Percentiles rank a stretch among this genome's conserved stretches.
phyloP scores from a whole-genome alignment of 306 rosid species.

The Lathyrus sativus region DNA sequence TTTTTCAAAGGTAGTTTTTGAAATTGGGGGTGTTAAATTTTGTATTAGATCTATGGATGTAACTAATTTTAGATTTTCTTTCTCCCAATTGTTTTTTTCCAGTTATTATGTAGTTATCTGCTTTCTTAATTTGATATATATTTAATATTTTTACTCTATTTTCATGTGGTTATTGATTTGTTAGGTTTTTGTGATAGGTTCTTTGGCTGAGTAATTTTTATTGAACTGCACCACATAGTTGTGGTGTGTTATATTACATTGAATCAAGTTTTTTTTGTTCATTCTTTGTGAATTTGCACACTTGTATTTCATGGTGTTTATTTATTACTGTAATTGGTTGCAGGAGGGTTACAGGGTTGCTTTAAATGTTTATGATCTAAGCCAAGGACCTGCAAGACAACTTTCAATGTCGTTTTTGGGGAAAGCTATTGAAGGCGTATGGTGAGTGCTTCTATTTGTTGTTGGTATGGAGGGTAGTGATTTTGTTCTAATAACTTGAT shows the following conservation, averaged over 20 bases:
- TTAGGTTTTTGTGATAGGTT: constrained; percentile 29
- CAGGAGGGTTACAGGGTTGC: constrained; percentile 88
- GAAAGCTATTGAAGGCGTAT: constrained; percentile 86
- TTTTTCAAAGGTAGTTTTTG: background rate
- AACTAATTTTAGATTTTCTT: constrained; percentile 13
- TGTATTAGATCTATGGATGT: constrained; percentile 23
- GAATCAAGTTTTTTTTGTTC: background rate
- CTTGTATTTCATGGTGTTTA: background rate
- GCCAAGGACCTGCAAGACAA: constrained; percentile 93
- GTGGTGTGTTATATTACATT: constrained; percentile 51
- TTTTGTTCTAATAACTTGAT: background rate
- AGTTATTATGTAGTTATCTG: background rate
- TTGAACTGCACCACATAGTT: constrained; percentile 50
- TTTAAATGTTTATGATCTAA: constrained; percentile 79
- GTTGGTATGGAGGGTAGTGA: background rate
- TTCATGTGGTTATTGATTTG: constrained; percentile 6
- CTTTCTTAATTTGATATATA: background rate
- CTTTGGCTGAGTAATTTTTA: constrained; percentile 6
- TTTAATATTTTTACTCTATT: background rate
- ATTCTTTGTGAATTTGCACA: background rate
- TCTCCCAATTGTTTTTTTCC: background rate
- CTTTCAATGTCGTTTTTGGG: constrained; percentile 81
- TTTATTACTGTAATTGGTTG: constrained; percentile 17
- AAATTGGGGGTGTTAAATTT: constrained; percentile 7
- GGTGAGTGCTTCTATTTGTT: constrained; percentile 58